Evolutionary conservation across 1,284 basidiomycete genomes (phyloP).

Genomic region (Mycena sp.): DNA sequence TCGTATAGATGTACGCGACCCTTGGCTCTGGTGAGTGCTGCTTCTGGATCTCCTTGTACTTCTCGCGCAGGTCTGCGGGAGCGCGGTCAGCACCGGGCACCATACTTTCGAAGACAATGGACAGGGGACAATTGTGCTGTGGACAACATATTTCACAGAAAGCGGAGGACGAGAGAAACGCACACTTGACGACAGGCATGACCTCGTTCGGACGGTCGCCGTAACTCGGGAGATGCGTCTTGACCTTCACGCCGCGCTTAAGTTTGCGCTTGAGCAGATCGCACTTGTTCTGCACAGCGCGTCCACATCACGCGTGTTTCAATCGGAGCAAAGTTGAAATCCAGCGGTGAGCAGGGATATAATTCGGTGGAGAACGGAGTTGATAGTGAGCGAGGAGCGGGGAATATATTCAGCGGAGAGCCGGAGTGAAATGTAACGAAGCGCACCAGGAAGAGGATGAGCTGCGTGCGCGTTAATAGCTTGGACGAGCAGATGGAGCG

Average conservation of each 20-base stretch:
- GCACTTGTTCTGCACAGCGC: constrained; percentile 57
- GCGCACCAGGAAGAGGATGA: constrained; percentile 63
- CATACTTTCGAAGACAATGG: no score
- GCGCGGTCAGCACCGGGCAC: not conserved
- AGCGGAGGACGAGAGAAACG: constrained; percentile 25
- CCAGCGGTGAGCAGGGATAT: no score
- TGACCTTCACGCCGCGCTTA: constrained; percentile 60
- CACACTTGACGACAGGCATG: constrained; percentile 57
- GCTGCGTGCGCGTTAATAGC: constrained; percentile 61
- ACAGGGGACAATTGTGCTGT: no score
- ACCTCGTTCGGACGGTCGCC: constrained; percentile 66
- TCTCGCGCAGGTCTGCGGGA: constrained; percentile 53
- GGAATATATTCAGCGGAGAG: no score
- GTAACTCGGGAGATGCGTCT: constrained; percentile 63
- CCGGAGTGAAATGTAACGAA: no score
- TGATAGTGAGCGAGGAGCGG: no score
- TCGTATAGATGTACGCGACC: constrained; percentile 55
- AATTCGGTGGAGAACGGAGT: no score
- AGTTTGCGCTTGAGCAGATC: constrained; percentile 69
- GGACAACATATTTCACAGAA: no score
- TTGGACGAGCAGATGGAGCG: constrained; percentile 64
- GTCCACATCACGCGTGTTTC: no score
- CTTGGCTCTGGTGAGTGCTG: constrained; percentile 51
- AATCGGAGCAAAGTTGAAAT: no score
- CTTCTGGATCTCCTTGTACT: constrained; percentile 58